Conservation (phyloP, 2,329 filamentous ascomycete genomes). For the Eurotiales sp. region DNA sequence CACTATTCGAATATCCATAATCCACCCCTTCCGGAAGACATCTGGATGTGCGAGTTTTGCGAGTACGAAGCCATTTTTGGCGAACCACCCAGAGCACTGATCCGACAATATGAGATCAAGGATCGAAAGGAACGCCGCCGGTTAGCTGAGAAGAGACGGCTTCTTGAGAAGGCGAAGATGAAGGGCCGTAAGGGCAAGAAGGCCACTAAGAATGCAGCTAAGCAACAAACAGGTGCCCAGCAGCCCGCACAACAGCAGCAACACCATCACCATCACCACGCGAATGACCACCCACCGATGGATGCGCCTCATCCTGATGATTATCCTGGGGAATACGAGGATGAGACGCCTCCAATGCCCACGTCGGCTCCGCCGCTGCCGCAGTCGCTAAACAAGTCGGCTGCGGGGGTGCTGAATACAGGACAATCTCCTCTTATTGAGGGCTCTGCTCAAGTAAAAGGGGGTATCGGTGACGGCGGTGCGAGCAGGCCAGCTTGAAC, state of each 20-base stretch:
- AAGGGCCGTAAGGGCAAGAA: slow-evolving; percentile 90
- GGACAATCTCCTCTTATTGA: slow-evolving; percentile 7
- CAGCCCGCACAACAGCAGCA: slow-evolving; percentile 30
- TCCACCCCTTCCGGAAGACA: slow-evolving; percentile 66
- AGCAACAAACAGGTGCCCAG: slow-evolving; percentile 36
- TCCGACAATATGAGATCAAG: slow-evolving; percentile 90
- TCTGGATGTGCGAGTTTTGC: slow-evolving; percentile 97
- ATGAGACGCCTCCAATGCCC: slow-evolving; percentile 42
- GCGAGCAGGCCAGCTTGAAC: slow-evolving; percentile 31
- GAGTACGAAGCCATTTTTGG: slow-evolving; percentile 97
- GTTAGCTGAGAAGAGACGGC: slow-evolving; percentile 76
- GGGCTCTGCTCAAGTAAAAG: slow-evolving; percentile 3
- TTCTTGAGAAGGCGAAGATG: slow-evolving; percentile 90
- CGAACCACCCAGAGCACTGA: slow-evolving; percentile 75
- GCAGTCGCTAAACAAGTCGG: slow-evolving; percentile 56
- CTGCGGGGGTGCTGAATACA: background rate
- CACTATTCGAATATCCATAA: slow-evolving; percentile 72
- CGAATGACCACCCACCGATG: slow-evolving; percentile 36
- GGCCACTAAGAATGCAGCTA: slow-evolving; percentile 62
- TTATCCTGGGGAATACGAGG: slow-evolving; percentile 48
- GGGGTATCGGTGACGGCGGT: slow-evolving; percentile 4
- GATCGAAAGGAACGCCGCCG: slow-evolving; percentile 80
- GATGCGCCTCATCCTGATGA: slow-evolving; percentile 48
- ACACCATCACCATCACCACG: slow-evolving; percentile 34
- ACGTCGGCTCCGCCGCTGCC: slow-evolving; percentile 43